Evolutionary conservation across 2,329 filamentous ascomycete genomes (phyloP).

Genomic region (Clonostachys byssicola): DNA sequence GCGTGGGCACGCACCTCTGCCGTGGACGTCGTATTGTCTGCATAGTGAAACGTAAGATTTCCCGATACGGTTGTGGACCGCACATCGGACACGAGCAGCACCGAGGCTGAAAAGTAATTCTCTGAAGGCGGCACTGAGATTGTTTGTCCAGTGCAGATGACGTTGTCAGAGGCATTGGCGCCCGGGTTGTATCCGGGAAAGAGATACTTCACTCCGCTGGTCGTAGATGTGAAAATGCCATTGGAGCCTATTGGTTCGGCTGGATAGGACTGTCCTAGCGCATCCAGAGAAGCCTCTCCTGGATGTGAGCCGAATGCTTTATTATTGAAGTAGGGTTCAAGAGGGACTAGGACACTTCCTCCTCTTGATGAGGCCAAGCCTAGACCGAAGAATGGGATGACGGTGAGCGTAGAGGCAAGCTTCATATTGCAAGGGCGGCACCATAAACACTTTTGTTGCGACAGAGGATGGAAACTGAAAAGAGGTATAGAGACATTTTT

Average conservation of each 20-base stretch:
- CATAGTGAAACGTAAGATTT: slow-evolving; percentile 34
- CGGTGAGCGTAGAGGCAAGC: no score
- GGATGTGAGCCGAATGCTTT: slow-evolving; percentile 37
- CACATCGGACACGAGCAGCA: slow-evolving; percentile 35
- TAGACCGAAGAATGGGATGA: no score
- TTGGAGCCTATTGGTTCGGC: slow-evolving; percentile 19
- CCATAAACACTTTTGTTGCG: no score
- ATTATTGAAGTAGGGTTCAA: slow-evolving; percentile 31
- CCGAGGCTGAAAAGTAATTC: slow-evolving; percentile 34
- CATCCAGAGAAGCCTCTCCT: slow-evolving; percentile 40
- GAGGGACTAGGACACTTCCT: neutral
- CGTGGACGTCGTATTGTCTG: slow-evolving; percentile 29
- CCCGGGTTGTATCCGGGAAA: slow-evolving; percentile 34
- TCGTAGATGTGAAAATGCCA: slow-evolving; percentile 26
- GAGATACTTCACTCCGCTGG: slow-evolving; percentile 32
- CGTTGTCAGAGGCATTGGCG: slow-evolving; percentile 28
- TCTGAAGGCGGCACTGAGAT: slow-evolving; percentile 20
- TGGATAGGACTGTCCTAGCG: slow-evolving; percentile 33
- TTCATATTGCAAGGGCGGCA: no score
- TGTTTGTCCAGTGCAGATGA: slow-evolving; percentile 33
- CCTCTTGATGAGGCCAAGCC: neutral
- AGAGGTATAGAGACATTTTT: no score
- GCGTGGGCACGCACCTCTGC: slow-evolving; percentile 36
- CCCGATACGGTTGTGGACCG: slow-evolving; percentile 28
- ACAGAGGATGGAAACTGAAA: no score